phyloP scores from a whole-genome alignment of 139 green algal genomes.

The Picochlorum sp. region DNA sequence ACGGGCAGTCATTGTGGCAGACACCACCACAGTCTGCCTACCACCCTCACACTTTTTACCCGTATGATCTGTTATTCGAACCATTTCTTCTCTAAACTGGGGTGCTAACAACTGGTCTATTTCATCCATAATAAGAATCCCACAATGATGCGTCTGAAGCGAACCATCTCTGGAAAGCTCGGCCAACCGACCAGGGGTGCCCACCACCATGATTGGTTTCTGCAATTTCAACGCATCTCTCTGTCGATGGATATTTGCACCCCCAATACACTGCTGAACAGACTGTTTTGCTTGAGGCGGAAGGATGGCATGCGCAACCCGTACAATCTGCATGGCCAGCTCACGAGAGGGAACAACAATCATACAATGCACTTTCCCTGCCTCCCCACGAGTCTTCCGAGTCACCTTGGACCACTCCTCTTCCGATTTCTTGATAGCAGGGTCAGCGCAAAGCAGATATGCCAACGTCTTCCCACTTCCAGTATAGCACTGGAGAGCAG shows the following conservation, averaged over 20 bases:
- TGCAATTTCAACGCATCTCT: conserved; percentile 68
- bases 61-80: conserved; percentile 51
- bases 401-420: conserved; percentile 22
- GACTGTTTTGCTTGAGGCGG: conserved; percentile 30
- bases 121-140: conserved; percentile 63
- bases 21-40: conserved; percentile 69
- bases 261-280: conserved; percentile 92
- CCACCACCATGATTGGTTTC: conserved; percentile 83
- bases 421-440: conserved; percentile 47
- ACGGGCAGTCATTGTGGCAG: conserved; percentile 59
- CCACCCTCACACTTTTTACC: conserved; percentile 42
- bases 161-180: conserved; percentile 60
- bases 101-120: conserved; percentile 78
- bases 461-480: conserved; percentile 94
- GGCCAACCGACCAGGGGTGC: conserved; percentile 84
- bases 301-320: conserved; percentile 65
- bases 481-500: conserved; percentile 82
- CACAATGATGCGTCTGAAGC: conserved; percentile 37
- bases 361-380: conserved; percentile 36
- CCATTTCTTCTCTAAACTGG: conserved; percentile 75
- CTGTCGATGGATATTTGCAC: conserved; percentile 76
- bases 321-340: conserved; percentile 89
- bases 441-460: conserved; percentile 75
- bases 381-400: conserved; percentile 17
- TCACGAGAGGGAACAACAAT: conserved; percentile 84